A percentile compares a stretch with the other conserved stretches of the same genome.
Evolutionary conservation across 805 yeast species (phyloP).

Genomic region (Scheffersomyces ergatensis): DNA sequence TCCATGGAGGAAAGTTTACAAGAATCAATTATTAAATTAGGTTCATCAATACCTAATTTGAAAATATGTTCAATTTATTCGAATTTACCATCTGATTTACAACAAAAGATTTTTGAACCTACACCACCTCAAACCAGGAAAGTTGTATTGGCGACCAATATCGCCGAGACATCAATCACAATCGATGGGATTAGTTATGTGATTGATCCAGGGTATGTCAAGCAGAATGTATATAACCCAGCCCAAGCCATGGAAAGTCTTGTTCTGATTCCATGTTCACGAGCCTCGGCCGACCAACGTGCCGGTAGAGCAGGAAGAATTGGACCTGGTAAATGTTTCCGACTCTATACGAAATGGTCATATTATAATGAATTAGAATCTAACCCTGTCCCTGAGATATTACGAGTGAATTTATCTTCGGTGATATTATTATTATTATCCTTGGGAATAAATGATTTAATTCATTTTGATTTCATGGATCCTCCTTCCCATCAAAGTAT

Average conservation of each 20-base stretch:
- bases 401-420: constrained; percentile 75
- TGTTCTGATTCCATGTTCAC: constrained; percentile 44
- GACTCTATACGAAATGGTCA: constrained; percentile 83
- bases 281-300: constrained; percentile 45
- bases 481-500: constrained; percentile 76
- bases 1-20: constrained; percentile 65
- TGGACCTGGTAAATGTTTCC: constrained; percentile 53
- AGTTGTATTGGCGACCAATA: constrained; percentile 91
- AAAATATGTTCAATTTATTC: constrained; percentile 84
- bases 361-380: constrained; percentile 73
- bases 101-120: constrained; percentile 77
- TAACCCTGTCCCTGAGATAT: constrained; percentile 89
- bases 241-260: constrained; percentile 44
- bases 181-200: constrained; percentile 43
- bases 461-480: constrained; percentile 88
- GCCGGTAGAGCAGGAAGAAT: constrained; percentile 50
- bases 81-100: constrained; percentile 82
- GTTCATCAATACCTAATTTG: constrained; percentile 17
- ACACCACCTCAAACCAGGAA: constrained; percentile 79
- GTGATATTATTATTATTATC: constrained; percentile 77
- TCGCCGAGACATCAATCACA: constrained; percentile 56
- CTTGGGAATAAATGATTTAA: constrained; percentile 78
- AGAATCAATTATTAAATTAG: constrained; percentile 65
- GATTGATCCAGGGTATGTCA: constrained; percentile 45
- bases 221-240: constrained; percentile 41